These are phyloP conservation scores for Coffea eugenioides DNA, from an alignment of 257 asterid genomes.

Conservation along the genomic window DNA sequence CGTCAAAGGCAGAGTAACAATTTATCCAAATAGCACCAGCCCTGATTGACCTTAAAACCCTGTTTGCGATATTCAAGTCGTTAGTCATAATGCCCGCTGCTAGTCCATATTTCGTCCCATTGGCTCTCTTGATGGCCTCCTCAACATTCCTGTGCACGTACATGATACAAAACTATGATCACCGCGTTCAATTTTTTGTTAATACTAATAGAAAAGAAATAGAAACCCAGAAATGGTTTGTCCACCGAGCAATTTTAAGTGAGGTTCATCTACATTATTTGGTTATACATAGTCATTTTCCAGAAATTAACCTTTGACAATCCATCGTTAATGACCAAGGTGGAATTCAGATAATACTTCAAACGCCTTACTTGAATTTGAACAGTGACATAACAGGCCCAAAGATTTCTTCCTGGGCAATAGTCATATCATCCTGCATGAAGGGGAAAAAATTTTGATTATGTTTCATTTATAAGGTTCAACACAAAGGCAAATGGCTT, in stretches of 20 bases:
- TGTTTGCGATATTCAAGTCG: constrained; percentile 70
- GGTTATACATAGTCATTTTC: too few relatives aligned
- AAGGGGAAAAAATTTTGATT: neutral
- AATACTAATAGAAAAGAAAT: too few relatives aligned
- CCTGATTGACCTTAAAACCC: constrained; percentile 66
- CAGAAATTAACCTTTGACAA: too few relatives aligned
- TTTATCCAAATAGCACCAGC: constrained; percentile 84
- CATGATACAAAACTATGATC: too few relatives aligned
- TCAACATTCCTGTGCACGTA: constrained; percentile 50
- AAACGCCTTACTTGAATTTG: constrained; percentile 36
- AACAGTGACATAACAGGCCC: constrained; percentile 46
- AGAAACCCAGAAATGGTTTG: too few relatives aligned
- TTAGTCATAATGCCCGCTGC: constrained; percentile 87
- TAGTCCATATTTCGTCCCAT: constrained; percentile 57
- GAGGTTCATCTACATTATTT: too few relatives aligned
- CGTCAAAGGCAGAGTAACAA: constrained; percentile 61
- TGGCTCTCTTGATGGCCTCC: constrained; percentile 75
- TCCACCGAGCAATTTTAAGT: too few relatives aligned
- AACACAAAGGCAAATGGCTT: too few relatives aligned
- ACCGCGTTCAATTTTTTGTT: too few relatives aligned
- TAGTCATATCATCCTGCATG: constrained; percentile 37
- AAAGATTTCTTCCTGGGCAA: constrained; percentile 46
- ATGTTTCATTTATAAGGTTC: too few relatives aligned
- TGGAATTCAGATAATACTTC: too few relatives aligned
- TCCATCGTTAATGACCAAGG: too few relatives aligned